Evolutionary conservation across 441 rosid genomes (phyloP).

Genomic region (Macaranga tanarius): DNA sequence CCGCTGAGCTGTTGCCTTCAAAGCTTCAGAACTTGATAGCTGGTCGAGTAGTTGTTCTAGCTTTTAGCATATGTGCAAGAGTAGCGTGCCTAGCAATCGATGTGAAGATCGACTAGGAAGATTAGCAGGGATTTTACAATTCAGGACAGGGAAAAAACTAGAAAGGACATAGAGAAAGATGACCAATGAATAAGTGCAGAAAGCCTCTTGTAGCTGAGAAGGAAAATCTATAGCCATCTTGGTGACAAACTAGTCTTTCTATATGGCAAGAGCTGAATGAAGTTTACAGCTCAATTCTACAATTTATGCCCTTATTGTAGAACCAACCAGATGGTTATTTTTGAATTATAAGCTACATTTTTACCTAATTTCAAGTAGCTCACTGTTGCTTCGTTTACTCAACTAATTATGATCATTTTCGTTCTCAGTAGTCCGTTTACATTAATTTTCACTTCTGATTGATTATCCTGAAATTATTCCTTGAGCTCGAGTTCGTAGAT

Average conservation of each 20-base stretch:
- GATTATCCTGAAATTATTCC: no score
- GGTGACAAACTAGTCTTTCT: conserved; percentile 10
- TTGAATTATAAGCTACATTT: neutral
- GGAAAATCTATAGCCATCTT: neutral
- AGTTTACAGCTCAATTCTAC: conserved; percentile 2
- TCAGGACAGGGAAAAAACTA: neutral
- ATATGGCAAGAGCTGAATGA: conserved; percentile 7
- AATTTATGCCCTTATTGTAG: neutral
- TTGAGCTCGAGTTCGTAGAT: no score
- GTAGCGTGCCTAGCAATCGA: neutral
- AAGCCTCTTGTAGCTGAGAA: neutral
- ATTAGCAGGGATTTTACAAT: neutral
- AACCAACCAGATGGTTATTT: neutral
- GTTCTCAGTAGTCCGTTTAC: no score
- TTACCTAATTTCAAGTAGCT: neutral
- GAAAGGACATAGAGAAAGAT: neutral
- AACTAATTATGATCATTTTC: neutral
- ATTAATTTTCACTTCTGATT: no score
- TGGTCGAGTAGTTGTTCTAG: neutral
- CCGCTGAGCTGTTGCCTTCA: conserved; percentile 2
- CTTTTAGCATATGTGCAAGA: neutral
- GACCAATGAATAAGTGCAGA: neutral
- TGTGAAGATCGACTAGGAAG: neutral
- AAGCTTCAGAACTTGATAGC: conserved; percentile 24
- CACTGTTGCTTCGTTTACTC: neutral